Evolutionary conservation across 192 early-diverging fungal genomes (phyloP).

Genomic region (Geranomyces variabilis): DNA sequence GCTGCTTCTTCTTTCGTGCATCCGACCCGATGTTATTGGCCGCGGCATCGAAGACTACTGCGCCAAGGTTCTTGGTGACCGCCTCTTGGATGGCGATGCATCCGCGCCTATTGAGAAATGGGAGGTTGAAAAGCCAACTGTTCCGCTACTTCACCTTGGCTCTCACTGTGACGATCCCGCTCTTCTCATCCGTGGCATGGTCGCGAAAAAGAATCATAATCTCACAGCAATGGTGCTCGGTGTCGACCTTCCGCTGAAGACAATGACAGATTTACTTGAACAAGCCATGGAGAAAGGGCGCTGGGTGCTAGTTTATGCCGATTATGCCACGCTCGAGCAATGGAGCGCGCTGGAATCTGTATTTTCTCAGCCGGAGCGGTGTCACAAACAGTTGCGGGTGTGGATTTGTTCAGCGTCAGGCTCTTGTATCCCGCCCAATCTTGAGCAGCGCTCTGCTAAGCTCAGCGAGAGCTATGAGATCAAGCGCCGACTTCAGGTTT

Average conservation of each 20-base stretch:
- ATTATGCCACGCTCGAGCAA: neutral
- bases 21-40: constrained; percentile 36
- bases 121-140: neutral
- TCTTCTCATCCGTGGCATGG: constrained; percentile 4
- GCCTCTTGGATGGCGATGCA: constrained; percentile 7
- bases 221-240: constrained; percentile 3
- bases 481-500: constrained; percentile 2
- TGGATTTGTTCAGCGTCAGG: constrained; percentile 2
- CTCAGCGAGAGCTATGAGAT: neutral
- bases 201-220: constrained; percentile 2
- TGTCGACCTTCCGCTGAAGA: neutral
- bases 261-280: neutral
- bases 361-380: neutral
- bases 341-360: neutral
- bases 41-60: constrained; percentile 31
- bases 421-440: neutral
- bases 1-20: constrained; percentile 23
- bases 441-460: neutral
- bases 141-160: constrained; percentile 1
- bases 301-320: constrained; percentile 19
- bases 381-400: constrained; percentile 25
- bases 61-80: constrained; percentile 17
- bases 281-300: constrained; percentile 30
- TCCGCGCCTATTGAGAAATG: constrained; percentile 9
- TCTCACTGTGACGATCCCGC: constrained; percentile 8